phyloP scores from a whole-genome alignment of 75 land plant species.

The Pinus albicaulis region DNA sequence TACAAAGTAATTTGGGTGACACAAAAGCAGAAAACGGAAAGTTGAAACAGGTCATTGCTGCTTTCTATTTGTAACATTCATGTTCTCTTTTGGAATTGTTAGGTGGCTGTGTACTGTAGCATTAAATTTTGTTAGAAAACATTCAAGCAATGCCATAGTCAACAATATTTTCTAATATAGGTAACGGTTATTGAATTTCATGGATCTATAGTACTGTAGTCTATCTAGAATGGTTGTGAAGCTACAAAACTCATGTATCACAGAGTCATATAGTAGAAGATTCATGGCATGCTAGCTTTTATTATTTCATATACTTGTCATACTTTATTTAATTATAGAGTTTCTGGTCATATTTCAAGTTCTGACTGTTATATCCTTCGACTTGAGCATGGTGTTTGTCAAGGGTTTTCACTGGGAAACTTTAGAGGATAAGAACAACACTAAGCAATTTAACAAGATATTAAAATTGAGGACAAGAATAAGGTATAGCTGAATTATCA shows the following conservation, averaged over 20 bases:
- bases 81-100: not conserved
- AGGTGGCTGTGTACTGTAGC: not conserved
- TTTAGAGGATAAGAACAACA: too few relatives aligned
- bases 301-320: not conserved
- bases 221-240: not conserved
- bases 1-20: constrained; percentile 23
- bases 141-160: not conserved
- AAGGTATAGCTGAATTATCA: too few relatives aligned
- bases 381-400: too few relatives aligned
- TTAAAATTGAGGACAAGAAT: too few relatives aligned
- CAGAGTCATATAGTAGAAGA: not conserved
- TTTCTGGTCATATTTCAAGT: not conserved
- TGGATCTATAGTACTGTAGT: not conserved
- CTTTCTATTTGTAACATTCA: not conserved
- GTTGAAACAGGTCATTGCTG: not conserved
- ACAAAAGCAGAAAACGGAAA: not conserved
- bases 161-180: not conserved
- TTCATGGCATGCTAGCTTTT: not conserved
- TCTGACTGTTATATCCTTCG: not conserved
- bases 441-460: too few relatives aligned
- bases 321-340: too few relatives aligned
- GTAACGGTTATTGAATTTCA: not conserved
- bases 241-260: not conserved
- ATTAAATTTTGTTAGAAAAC: not conserved
- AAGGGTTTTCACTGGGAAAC: too few relatives aligned